These are phyloP conservation scores for Mimosa bimucronata DNA, from an alignment of 306 rosid species.

Conservation along the genomic window DNA sequence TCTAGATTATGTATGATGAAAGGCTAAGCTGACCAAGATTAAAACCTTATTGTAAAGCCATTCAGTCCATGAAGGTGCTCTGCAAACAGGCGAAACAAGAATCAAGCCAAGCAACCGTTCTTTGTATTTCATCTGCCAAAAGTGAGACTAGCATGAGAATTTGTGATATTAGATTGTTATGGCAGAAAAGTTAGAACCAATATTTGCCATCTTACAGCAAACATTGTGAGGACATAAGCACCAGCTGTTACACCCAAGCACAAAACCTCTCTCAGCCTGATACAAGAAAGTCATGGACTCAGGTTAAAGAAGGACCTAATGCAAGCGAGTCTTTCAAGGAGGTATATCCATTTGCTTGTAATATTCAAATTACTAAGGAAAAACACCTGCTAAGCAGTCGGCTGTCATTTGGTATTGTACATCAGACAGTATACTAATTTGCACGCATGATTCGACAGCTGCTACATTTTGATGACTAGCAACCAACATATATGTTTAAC, in stretches of 20 bases:
- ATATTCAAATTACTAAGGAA: neutral
- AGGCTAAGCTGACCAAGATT: constrained; percentile 30
- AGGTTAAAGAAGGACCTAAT: constrained; percentile 28
- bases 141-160: constrained; percentile 30
- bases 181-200: constrained; percentile 3
- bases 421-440: neutral
- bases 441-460: neutral
- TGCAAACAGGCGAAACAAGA: constrained; percentile 85
- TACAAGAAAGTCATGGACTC: constrained; percentile 32
- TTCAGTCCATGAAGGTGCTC: constrained; percentile 85
- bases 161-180: constrained; percentile 25
- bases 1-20: constrained; percentile 18
- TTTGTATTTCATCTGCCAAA: constrained; percentile 70
- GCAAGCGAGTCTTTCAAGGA: constrained; percentile 29
- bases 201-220: constrained; percentile 66
- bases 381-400: neutral
- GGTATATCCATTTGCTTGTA: constrained; percentile 5
- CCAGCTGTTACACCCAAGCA: constrained; percentile 92
- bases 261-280: constrained; percentile 77
- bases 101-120: constrained; percentile 81
- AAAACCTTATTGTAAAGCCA: constrained; percentile 87
- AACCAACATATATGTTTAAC: no score
- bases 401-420: neutral
- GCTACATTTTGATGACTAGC: neutral
- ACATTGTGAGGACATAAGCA: constrained; percentile 79